Evolutionary conservation across 1,284 basidiomycete genomes (phyloP).

Genomic region (Volvariella surrecta): DNA sequence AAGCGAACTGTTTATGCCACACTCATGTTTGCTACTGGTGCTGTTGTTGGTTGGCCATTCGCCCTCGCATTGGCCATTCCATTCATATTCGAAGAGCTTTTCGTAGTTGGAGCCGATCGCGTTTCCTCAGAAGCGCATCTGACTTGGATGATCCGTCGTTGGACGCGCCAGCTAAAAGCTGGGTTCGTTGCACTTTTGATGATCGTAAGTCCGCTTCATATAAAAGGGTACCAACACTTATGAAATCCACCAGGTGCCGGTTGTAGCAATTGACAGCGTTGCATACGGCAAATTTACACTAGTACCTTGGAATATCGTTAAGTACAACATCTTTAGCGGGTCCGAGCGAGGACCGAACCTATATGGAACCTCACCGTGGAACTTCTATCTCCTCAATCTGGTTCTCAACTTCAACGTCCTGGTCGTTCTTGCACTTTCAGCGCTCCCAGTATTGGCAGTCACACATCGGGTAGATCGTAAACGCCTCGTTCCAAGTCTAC

Average conservation of each 20-base stretch:
- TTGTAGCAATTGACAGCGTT: conserved; percentile 75
- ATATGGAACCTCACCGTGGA: conserved; percentile 87
- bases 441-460: conserved; percentile 74
- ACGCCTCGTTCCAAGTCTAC: conserved; percentile 62
- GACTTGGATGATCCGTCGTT: conserved; percentile 57
- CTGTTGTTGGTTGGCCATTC: conserved; percentile 96
- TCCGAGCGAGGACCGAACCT: conserved; percentile 78
- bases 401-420: conserved; percentile 92
- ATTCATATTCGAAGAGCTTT: conserved; percentile 87
- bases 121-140: conserved; percentile 40
- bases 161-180: conserved; percentile 52
- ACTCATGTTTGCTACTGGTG: conserved; percentile 72
- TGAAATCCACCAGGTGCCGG: conserved; percentile 52
- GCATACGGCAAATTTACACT: conserved; percentile 79
- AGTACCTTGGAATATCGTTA: conserved; percentile 90
- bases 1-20: conserved; percentile 58
- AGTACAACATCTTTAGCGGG: conserved; percentile 89
- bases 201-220: conserved; percentile 44
- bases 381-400: conserved; percentile 82
- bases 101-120: conserved; percentile 67
- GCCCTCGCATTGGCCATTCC: conserved; percentile 80
- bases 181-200: conserved; percentile 53
- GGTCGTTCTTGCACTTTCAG: conserved; percentile 69
- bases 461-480: conserved; percentile 72
- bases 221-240: conserved; percentile 3